Evolutionary conservation across 2,329 filamentous ascomycete species (phyloP).

Genomic region (Colletotrichum costaricense): DNA sequence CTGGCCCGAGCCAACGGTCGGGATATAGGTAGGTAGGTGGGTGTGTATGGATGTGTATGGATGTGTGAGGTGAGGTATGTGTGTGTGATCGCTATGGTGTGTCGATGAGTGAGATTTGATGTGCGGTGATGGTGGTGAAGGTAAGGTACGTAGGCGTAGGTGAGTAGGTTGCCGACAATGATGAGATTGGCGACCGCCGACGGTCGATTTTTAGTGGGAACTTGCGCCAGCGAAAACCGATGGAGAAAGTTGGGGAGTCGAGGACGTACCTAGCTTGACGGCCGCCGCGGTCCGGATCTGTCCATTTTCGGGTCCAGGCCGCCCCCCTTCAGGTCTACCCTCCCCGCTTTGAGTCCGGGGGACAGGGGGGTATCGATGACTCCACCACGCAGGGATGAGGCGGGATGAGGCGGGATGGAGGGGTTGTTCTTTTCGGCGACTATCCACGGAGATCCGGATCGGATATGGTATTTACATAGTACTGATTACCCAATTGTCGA

Average conservation of each 20-base stretch:
- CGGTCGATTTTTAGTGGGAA: background rate
- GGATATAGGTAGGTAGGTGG: background rate
- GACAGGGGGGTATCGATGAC: background rate
- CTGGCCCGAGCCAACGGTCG: conserved; percentile 3
- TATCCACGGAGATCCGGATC: background rate
- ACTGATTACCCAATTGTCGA: no score
- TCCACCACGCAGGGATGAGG: background rate
- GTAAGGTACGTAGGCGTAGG: background rate
- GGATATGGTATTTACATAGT: no score
- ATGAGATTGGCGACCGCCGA: background rate
- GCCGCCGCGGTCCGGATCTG: background rate
- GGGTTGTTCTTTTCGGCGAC: background rate
- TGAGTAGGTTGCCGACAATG: background rate
- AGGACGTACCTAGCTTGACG: background rate
- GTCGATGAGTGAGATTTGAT: background rate
- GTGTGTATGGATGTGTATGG: background rate
- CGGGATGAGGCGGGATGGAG: background rate
- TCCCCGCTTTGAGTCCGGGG: background rate
- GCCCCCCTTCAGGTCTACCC: background rate
- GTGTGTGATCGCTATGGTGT: background rate
- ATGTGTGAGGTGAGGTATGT: background rate
- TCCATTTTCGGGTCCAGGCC: background rate
- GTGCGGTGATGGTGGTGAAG: background rate
- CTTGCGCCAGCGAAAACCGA: background rate
- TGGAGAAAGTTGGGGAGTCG: background rate